Percentiles rank a stretch among this genome's conserved stretches.
phyloP scores from a whole-genome alignment of 2,329 filamentous ascomycete genomes.

The Elsinoe batatas region DNA sequence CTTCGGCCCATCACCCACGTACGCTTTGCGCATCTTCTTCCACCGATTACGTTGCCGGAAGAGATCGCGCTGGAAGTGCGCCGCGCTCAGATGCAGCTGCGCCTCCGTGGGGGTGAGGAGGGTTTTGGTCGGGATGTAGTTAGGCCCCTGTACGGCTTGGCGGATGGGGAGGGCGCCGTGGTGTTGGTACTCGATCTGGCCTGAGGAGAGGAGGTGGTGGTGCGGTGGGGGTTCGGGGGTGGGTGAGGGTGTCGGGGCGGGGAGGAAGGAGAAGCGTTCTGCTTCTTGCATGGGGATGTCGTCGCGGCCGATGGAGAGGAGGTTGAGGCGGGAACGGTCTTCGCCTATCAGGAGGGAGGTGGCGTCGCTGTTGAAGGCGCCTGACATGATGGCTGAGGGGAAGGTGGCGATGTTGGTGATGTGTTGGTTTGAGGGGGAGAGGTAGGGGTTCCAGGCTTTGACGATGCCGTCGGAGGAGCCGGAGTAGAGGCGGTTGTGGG shows the following conservation, averaged over 20 bases:
- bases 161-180: constrained; percentile 34
- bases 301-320: constrained; percentile 37
- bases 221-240: constrained; percentile 13
- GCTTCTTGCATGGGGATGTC: constrained; percentile 24
- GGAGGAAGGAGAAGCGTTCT: constrained; percentile 22
- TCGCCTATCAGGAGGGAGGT: constrained; percentile 49
- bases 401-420: constrained; percentile 42
- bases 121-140: constrained; percentile 24
- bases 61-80: background rate
- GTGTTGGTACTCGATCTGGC: constrained; percentile 28
- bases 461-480: constrained; percentile 52
- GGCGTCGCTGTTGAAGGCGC: constrained; percentile 46
- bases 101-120: background rate
- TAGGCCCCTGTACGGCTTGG: constrained; percentile 37
- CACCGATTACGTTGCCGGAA: constrained; percentile 10
- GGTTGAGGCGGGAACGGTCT: constrained; percentile 44
- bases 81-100: background rate
- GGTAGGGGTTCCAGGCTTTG: constrained; percentile 50
- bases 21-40: constrained; percentile 2
- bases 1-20: background rate
- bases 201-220: constrained; percentile 23
- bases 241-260: background rate
- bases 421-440: constrained; percentile 40
- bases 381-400: constrained; percentile 47
- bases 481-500: constrained; percentile 44